These are phyloP conservation scores for Parafenestella ontariensis DNA, from an alignment of 2,329 filamentous ascomycete species.

Conservation along the genomic window DNA sequence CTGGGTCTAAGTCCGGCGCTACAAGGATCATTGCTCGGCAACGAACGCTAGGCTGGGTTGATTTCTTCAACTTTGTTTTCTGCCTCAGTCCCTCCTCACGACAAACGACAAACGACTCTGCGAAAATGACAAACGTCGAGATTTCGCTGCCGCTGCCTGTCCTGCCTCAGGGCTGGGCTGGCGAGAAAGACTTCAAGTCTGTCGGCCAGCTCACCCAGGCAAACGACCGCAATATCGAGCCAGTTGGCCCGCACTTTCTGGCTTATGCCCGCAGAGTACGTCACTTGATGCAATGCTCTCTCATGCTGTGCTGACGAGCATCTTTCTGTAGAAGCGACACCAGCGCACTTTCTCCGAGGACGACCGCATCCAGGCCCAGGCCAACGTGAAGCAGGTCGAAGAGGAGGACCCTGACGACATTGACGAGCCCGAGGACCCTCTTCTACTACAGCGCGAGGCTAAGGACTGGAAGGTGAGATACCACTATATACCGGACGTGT, in stretches of 20 bases:
- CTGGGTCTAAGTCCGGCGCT: slow-evolving; percentile 11
- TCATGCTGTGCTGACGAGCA: slow-evolving; percentile 19
- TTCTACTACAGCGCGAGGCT: slow-evolving; percentile 90
- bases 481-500: too few relatives aligned
- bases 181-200: slow-evolving; percentile 91
- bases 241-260: slow-evolving; percentile 96
- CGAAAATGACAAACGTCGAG: slow-evolving; percentile 70
- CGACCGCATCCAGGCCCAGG: slow-evolving; percentile 94
- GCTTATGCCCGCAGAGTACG: slow-evolving; percentile 90
- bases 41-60: slow-evolving; percentile 2
- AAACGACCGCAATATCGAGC: slow-evolving; percentile 88
- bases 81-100: slow-evolving; percentile 10
- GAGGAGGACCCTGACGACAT: slow-evolving; percentile 89
- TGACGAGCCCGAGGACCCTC: slow-evolving; percentile 90
- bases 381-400: slow-evolving; percentile 94
- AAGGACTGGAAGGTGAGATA: slow-evolving; percentile 97
- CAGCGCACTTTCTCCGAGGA: slow-evolving; percentile 99
- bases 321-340: slow-evolving; percentile 69
- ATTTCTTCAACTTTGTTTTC: slow-evolving; percentile 17
- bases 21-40: slow-evolving; percentile 1
- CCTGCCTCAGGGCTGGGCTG: slow-evolving; percentile 81
- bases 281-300: slow-evolving; percentile 13
- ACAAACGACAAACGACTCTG: slow-evolving; percentile 12
- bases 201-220: slow-evolving; percentile 78
- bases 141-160: slow-evolving; percentile 73